Evolutionary conservation across 352 stramenopile genomes (phyloP), one percentile per base, ranked within the genome.

Genomic region (Globisporangium spinosum): DNA sequence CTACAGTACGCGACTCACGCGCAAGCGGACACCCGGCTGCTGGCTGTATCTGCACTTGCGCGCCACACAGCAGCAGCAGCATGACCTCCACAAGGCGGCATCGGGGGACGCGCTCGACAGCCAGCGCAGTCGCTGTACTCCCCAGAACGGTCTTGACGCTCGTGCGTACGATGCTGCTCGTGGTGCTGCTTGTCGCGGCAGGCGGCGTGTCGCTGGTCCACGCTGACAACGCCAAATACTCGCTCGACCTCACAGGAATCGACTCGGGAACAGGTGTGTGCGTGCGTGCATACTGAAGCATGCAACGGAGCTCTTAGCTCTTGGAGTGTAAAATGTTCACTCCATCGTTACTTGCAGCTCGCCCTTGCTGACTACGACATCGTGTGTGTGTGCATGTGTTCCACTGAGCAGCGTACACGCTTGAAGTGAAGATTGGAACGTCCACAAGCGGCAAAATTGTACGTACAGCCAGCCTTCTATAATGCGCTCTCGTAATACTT

Each of bases 221-320:
- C 8, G 74, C 69, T 15, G 63, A 73, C 57, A 80, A 78, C 3
- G 74, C 74, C 8, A 62, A 64, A 53, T 78, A 75, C 64, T 80
- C 74, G 40, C 67, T 80, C 34, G 61, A 74, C 17, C 70, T 80
- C 60, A 65, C 71, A 2, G 74, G 74, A 32, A 80, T 80, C 66
- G 68, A 67, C 22, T 74, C 74, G 7, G 74, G 69, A 47, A 77
- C 71, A 38, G 74, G 74, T 80, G 47, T 25, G 62, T 63, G 5
- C 13, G 35, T 2, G 13, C 22, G 45, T 32, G 55, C 1, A 13
- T 32, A 32, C 6, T 38, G 43, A 32, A 34, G 15, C 15, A n/a
- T n/a, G 40, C 15, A 22, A 9, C 20, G 15, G 40, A 7, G 12
- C 38, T 45, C 13, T 29, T 27, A 23, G 20, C 58, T 45, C 13